These are phyloP conservation scores for Aspergillus ochraceoroseus DNA, from an alignment of 2,329 filamentous ascomycete species.

Conservation along the genomic window DNA sequence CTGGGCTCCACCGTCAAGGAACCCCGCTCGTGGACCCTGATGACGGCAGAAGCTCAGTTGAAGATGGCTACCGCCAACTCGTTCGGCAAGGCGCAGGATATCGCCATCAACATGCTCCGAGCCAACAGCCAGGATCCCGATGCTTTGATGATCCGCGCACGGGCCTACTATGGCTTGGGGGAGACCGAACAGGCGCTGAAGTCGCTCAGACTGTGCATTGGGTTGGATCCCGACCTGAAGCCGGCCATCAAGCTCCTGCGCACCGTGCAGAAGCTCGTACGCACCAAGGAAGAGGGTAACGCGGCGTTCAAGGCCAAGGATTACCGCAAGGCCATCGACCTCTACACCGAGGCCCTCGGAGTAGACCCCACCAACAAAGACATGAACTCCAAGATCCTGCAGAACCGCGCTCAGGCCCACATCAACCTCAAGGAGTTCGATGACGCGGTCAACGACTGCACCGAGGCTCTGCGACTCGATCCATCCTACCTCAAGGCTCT, in stretches of 20 bases:
- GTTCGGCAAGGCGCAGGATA: conserved; percentile 83
- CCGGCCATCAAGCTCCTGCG: conserved; percentile 83
- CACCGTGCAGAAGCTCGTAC: conserved; percentile 84
- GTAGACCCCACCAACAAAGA: conserved; percentile 85
- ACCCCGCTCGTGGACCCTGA: conserved; percentile 88
- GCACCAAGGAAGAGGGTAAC: conserved; percentile 93
- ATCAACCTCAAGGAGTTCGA: conserved; percentile 76
- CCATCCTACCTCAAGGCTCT: conserved; percentile 82
- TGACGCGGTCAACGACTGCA: conserved; percentile 78
- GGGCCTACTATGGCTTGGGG: conserved; percentile 81
- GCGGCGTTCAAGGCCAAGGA: conserved; percentile 78
- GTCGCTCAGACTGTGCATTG: conserved; percentile 83
- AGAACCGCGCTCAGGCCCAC: conserved; percentile 84
- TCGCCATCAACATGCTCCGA: conserved; percentile 81
- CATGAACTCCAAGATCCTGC: conserved; percentile 89
- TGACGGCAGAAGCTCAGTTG: conserved; percentile 86
- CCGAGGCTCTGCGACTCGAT: conserved; percentile 75
- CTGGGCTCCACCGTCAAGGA: conserved; percentile 70
- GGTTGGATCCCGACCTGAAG: conserved; percentile 85
- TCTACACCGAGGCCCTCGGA: conserved; percentile 75
- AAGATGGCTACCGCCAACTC: conserved; percentile 89
- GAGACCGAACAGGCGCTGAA: conserved; percentile 94
- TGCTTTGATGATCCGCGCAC: conserved; percentile 81
- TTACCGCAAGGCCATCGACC: conserved; percentile 74
- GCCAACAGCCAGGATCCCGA: conserved; percentile 89